Evolutionary conservation across 2,329 filamentous ascomycete species (phyloP).

Genomic region (Purpureocillium lavendulum): DNA sequence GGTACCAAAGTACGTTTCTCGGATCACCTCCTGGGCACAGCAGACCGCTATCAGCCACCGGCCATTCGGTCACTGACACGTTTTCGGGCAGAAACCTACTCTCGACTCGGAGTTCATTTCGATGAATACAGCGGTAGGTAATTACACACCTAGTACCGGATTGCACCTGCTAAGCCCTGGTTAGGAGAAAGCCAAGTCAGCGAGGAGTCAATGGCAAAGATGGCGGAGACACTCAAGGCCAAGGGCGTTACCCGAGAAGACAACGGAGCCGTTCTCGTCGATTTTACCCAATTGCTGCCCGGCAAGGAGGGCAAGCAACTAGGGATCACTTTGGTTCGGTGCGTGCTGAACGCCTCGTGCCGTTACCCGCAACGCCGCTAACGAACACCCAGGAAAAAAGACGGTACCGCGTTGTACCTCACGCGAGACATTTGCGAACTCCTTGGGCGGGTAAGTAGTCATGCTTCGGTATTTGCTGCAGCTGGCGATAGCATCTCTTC

Average conservation of each 20-base stretch:
- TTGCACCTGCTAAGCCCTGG: too few species aligned
- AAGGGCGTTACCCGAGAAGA: constrained; percentile 59
- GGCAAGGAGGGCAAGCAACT: constrained; percentile 61
- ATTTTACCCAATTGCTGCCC: constrained; percentile 59
- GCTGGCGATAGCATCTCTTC: too few species aligned
- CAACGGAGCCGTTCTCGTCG: constrained; percentile 61
- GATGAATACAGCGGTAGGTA: constrained; percentile 46
- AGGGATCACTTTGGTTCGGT: constrained; percentile 59
- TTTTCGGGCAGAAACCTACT: constrained; percentile 44
- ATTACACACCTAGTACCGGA: too few species aligned
- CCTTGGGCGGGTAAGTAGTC: constrained; percentile 40
- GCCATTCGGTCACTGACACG: too few species aligned
- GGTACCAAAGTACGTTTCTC: constrained; percentile 44
- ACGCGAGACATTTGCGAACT: constrained; percentile 72
- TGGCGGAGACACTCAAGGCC: constrained; percentile 54
- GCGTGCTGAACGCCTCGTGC: constrained; percentile 1
- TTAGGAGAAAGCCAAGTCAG: constrained; percentile 65
- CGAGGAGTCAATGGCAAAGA: constrained; percentile 55
- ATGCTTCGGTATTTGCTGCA: neutral
- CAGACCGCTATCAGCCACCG: too few species aligned
- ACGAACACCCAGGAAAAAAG: constrained; percentile 40
- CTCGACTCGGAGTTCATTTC: constrained; percentile 61
- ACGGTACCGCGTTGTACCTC: constrained; percentile 68
- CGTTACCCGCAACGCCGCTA: neutral
- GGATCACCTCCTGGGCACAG: too few species aligned